A percentile compares a stretch with the other conserved stretches of the same genome.
phyloP scores from a whole-genome alignment of 768 basidiomycete genomes.

The Suillus tomentosus region DNA sequence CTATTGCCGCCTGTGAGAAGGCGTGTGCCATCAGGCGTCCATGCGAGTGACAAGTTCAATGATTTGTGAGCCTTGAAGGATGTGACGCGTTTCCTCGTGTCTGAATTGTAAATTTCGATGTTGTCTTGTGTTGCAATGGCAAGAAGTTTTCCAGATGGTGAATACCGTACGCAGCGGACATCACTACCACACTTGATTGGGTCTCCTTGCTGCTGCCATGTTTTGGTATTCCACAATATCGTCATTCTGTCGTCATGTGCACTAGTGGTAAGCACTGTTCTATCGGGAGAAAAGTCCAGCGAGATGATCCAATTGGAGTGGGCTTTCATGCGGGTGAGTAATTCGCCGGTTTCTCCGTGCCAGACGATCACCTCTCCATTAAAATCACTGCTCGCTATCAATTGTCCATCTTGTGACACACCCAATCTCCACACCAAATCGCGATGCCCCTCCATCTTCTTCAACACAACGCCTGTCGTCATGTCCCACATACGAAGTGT shows the following conservation, averaged over 20 bases:
- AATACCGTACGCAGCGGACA: neutral
- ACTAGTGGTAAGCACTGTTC: neutral
- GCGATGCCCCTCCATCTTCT: neutral
- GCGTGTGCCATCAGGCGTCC: neutral
- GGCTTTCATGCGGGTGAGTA: neutral
- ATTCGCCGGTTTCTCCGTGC: neutral
- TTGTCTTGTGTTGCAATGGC: neutral
- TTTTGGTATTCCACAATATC: neutral
- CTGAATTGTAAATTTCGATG: neutral
- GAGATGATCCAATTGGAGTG: neutral
- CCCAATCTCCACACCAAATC: neutral
- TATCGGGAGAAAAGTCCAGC: neutral
- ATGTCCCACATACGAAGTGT: neutral
- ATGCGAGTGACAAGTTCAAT: neutral
- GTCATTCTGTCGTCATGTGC: neutral
- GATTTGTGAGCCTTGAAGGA: neutral
- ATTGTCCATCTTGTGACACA: neutral
- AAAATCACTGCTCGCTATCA: neutral
- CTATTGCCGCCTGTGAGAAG: neutral
- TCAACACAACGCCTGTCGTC: neutral
- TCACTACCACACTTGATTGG: neutral
- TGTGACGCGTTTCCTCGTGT: neutral
- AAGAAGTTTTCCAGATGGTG: neutral
- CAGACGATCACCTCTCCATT: neutral
- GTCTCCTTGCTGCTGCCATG: neutral